Base-by-base conservation (phyloP, 176 grass and related monocot genomes). In the Urochloa ruziziensis region DNA sequence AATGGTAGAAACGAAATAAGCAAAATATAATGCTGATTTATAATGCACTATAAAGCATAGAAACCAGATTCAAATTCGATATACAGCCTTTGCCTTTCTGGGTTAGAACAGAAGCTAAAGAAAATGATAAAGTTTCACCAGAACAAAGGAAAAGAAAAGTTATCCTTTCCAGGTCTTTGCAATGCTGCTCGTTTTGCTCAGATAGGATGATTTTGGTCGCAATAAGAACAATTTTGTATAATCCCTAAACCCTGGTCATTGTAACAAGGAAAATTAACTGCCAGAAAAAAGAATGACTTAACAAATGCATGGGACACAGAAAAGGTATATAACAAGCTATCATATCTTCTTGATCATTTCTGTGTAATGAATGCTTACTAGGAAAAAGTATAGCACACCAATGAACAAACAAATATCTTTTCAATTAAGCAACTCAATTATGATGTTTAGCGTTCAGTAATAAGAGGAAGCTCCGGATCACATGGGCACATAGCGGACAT, bases 381-480 rank as follows among this genome's bases (percentile, higher is more conserved):
- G 73, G 18, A 63, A 66, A 32, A 78, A 67, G 30, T 59, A 58
- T 34, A 35, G n/a, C 3, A 36, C 39, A 78, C 39, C 18, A 11
- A 73, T 49, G 47, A 83, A 83, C 58, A 65, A 54, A 49, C 12
- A 67, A 78, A 64, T 24, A 71, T 82, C 5, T 18, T 56, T 82
- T 37, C 62, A 68, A 68, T 48, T 53, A 75, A 86, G 64, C 52
- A 49, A 79, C 24, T 73, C 16, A 32, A 65, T 29, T 70, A 65
- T 14, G 62, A 89, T 13, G 35, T 16, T 71, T 66, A 81, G 63
- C 15, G 59, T 27, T 10, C 29, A 69, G 10, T 14, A 42, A 72
- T 57, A 67, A 27, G 21, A 73, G 23, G 11, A 1, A 47, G 36
- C 35, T 79, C 66, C 47, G 23, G 37, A 75, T 58, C 23, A 10